phyloP scores from a whole-genome alignment of 768 basidiomycete genomes.

The Pulveroboletus frians region DNA sequence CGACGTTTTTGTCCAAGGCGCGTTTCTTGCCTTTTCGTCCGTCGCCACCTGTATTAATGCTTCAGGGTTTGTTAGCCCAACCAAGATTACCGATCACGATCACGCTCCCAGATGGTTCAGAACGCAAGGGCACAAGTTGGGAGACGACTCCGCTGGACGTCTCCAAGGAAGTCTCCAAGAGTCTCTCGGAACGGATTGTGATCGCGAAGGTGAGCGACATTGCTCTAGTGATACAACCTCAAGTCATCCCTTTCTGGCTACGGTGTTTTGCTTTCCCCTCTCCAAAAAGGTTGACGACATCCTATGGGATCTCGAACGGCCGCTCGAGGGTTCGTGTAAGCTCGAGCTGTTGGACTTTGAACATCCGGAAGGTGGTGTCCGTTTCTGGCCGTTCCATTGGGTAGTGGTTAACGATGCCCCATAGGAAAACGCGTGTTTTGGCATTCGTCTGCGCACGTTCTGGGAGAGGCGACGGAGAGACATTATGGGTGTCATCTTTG shows the following conservation, averaged over 20 bases:
- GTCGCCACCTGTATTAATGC: not conserved
- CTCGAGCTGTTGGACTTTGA: conserved; percentile 91
- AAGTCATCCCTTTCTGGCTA: not conserved
- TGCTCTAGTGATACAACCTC: not conserved
- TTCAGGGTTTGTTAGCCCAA: conserved; percentile 43
- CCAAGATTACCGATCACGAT: conserved; percentile 79
- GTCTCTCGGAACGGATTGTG: conserved; percentile 81
- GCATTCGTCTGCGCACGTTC: conserved; percentile 98
- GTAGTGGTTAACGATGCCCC: too few relatives aligned
- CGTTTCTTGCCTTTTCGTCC: not conserved
- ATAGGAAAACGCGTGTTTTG: conserved; percentile 95
- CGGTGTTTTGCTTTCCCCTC: not conserved
- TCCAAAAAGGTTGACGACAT: conserved; percentile 61
- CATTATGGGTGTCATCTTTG: conserved; percentile 97
- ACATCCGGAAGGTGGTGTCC: conserved; percentile 61
- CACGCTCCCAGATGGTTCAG: conserved; percentile 82
- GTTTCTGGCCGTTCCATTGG: not conserved
- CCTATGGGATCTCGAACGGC: conserved; percentile 94
- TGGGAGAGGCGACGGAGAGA: conserved; percentile 93
- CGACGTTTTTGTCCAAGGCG: conserved; percentile 75
- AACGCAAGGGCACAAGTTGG: conserved; percentile 84
- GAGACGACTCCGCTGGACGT: conserved; percentile 92
- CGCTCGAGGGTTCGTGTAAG: conserved; percentile 78
- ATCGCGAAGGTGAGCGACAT: conserved; percentile 75
- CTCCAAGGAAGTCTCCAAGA: conserved; percentile 82